Evolutionary conservation across 306 rosid genomes (phyloP).

Genomic region (Rubus parviflorus): DNA sequence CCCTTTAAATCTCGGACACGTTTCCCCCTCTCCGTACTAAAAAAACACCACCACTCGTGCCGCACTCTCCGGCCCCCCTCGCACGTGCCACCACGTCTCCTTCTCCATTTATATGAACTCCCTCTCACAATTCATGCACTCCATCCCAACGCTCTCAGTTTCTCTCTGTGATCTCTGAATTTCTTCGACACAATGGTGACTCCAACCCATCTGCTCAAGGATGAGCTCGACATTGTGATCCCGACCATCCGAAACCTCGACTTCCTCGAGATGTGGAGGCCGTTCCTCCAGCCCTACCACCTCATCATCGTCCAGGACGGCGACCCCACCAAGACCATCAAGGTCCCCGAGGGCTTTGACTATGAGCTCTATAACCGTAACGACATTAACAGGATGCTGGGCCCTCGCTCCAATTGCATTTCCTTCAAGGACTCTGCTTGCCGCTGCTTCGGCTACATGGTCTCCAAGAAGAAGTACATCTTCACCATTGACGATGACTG

Average conservation of each 20-base stretch:
- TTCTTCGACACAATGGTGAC: slow-evolving; percentile 31
- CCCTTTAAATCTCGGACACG: slow-evolving; percentile 43
- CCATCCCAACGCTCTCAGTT: neutral
- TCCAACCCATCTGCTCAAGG: slow-evolving; percentile 45
- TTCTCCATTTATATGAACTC: slow-evolving; percentile 26
- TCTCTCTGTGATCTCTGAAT: neutral
- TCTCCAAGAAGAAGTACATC: slow-evolving; percentile 87
- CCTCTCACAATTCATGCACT: neutral
- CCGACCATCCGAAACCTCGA: slow-evolving; percentile 91
- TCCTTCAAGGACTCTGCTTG: slow-evolving; percentile 96
- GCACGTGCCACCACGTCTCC: slow-evolving; percentile 31
- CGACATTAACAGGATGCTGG: slow-evolving; percentile 76
- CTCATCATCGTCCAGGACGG: slow-evolving; percentile 91
- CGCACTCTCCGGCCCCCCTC: slow-evolving; percentile 29
- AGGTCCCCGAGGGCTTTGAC: slow-evolving; percentile 82
- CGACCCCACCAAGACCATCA: slow-evolving; percentile 71
- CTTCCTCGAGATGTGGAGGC: slow-evolving; percentile 91
- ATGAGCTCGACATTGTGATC: slow-evolving; percentile 87
- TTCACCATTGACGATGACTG: slow-evolving; percentile 94
- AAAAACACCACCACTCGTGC: slow-evolving; percentile 31
- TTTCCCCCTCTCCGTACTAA: slow-evolving; percentile 11
- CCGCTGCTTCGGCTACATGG: slow-evolving; percentile 94
- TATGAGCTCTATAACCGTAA: slow-evolving; percentile 79
- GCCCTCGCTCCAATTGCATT: slow-evolving; percentile 75
- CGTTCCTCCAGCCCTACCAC: slow-evolving; percentile 72